These are phyloP conservation scores for Prunus dulcis DNA, from an alignment of 306 rosid species.

Conservation along the genomic window DNA sequence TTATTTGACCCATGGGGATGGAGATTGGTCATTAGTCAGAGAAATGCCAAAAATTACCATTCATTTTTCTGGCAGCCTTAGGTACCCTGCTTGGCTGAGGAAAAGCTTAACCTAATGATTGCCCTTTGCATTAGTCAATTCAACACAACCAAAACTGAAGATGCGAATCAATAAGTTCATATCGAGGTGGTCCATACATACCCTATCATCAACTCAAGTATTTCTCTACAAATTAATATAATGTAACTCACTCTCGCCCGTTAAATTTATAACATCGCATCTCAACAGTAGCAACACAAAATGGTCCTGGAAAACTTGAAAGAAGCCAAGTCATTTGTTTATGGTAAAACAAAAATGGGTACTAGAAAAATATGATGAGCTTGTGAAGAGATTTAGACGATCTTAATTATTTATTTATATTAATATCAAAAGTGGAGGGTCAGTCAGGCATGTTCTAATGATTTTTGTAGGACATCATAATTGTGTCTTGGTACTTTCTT, in stretches of 20 bases:
- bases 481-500: constrained; percentile 40
- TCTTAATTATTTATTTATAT: not conserved
- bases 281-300: not conserved
- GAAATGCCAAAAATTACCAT: constrained; percentile 24
- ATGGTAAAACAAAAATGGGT: not conserved
- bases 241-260: too few species aligned
- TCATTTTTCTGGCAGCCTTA: constrained; percentile 17
- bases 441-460: constrained; percentile 25
- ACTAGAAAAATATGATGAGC: not conserved
- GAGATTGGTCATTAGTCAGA: not conserved
- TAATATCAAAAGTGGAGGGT: constrained; percentile 2
- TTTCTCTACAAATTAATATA: too few species aligned
- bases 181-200: constrained; percentile 16
- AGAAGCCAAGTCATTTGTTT: not conserved
- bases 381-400: constrained; percentile 3
- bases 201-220: not conserved
- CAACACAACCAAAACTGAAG: not conserved
- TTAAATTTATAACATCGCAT: not conserved
- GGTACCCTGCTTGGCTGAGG: constrained; percentile 8
- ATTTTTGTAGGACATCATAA: constrained; percentile 31
- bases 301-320: not conserved
- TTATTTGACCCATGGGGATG: not conserved
- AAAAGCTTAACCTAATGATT: constrained; percentile 17
- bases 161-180: not conserved
- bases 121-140: not conserved